Evolutionary conservation across 2,329 filamentous ascomycete species (phyloP).

Genomic region (Madurella fahalii): DNA sequence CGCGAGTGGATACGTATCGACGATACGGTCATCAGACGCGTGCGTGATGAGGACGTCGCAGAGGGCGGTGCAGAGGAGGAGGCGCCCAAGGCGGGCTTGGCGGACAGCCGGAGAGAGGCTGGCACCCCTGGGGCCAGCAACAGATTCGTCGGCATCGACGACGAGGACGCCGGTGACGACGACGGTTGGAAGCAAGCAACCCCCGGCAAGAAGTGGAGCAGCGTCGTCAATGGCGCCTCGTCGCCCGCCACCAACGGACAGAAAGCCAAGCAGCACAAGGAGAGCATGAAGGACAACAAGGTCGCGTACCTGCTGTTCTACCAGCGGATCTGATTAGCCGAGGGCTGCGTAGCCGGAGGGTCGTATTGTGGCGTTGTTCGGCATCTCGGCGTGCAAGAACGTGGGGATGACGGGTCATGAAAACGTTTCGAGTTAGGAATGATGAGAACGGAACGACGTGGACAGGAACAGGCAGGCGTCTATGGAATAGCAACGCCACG

Average conservation of each 20-base stretch:
- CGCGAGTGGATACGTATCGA: conserved; percentile 94
- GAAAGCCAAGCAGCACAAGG: conserved; percentile 54
- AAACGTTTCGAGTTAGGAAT: background rate
- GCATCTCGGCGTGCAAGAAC: background rate
- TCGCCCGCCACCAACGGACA: conserved; percentile 47
- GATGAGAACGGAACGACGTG: background rate
- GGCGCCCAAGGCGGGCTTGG: conserved; percentile 50
- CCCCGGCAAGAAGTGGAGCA: conserved; percentile 72
- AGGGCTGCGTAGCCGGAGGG: background rate
- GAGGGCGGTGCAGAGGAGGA: conserved; percentile 80
- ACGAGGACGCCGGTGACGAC: conserved; percentile 64
- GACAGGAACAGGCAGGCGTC: background rate
- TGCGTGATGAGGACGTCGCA: conserved; percentile 84
- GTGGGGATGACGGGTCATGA: background rate
- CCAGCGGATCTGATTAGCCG: conserved; percentile 57
- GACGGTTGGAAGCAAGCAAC: conserved; percentile 80
- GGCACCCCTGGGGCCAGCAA: conserved; percentile 49
- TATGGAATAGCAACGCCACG: background rate
- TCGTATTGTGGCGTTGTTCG: background rate
- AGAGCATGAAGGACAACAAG: conserved; percentile 83
- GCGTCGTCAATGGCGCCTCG: conserved; percentile 60
- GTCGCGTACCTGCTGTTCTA: conserved; percentile 97
- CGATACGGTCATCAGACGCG: conserved; percentile 82
- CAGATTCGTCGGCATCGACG: conserved; percentile 67
- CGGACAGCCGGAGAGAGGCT: conserved; percentile 64